phyloP scores from a whole-genome alignment of 176 grass and related monocot genomes.

The Rhipidocladum racemiflorum region DNA sequence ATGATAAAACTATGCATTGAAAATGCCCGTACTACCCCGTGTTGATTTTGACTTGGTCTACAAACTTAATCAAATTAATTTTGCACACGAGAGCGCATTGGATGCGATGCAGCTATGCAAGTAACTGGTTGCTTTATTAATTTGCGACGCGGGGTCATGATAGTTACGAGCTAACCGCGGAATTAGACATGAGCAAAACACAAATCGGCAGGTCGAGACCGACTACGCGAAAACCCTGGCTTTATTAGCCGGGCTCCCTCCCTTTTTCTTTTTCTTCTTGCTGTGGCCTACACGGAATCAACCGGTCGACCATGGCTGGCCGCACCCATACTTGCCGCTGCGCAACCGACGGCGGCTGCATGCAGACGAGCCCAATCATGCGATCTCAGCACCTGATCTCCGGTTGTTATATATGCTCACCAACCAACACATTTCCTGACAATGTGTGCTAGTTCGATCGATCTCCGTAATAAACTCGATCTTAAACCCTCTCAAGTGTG shows the following conservation, averaged over 20 bases:
- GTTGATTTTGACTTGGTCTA: not conserved
- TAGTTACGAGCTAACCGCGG: not conserved
- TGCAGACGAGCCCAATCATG: not conserved
- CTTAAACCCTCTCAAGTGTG: not conserved
- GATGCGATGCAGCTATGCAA: not conserved
- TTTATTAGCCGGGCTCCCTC: constrained; percentile 34
- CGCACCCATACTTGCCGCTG: not conserved
- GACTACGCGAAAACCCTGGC: constrained; percentile 7
- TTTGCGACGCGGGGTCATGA: not conserved
- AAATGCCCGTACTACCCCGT: too few relatives aligned
- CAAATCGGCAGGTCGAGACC: not conserved
- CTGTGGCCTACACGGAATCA: constrained; percentile 32
- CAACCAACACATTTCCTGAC: not conserved
- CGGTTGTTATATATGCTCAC: not conserved
- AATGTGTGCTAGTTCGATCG: not conserved
- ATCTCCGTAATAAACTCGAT: constrained; percentile 2
- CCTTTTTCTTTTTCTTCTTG: not conserved
- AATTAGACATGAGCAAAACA: constrained; percentile 2
- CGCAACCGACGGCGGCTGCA: not conserved
- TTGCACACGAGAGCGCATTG: not conserved
- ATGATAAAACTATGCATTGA: too few relatives aligned
- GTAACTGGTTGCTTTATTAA: not conserved
- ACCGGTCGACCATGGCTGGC: constrained; percentile 26
- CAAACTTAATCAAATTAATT: not conserved
- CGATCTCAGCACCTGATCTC: not conserved